Evolutionary conservation across 306 rosid genomes (phyloP), one percentile per base, ranked within the genome.

Genomic region (Pueraria montana): DNA sequence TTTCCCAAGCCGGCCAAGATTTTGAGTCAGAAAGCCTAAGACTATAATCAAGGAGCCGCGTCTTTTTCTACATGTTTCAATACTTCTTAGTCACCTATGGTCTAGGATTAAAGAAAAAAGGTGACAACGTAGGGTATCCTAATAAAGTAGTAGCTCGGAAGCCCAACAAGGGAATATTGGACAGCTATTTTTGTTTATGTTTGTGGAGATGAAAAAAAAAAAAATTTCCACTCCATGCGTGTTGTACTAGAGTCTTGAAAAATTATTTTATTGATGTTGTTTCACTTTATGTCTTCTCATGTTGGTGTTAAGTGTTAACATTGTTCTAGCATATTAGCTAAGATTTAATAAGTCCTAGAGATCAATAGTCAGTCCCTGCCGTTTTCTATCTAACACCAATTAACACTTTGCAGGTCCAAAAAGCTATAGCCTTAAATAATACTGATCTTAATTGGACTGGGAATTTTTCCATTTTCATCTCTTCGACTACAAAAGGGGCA

Each of bases 81-180:
- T 61, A 81, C 75, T 55, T 76, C 24, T 61, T 52, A 55, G 48
- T 79, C 26, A 11, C 74, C 84, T 78, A 74, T 65, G 79, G 80
- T 79, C 36, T 83, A 87, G 75, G 71, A 80, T 63, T 77, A 65
- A 83, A 84, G 85, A 76, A 87, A 83, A 30, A 84, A 84, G 48
- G 74, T 73, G 61, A 65, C 59, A 65, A 27, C 71, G 87, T 84
- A 77, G 89, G 89, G 77, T 72, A 87, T 78, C 77, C 84, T 80
- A 36, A 65, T 72, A 80, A 87, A 87, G 90, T 66, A 72, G 81
- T 30, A 77, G 68, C 78, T 70, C 50, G 65, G 36, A 74, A 83
- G 79, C 63, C 85, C 55, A 63, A 43, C 76, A 77, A 8, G 43
- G 63, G 85, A 87, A 83, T 80, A 87, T 53, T 83, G 78, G 64